Base-by-base conservation (phyloP, 1,284 basidiomycete species). In the Pascua guehoae region DNA sequence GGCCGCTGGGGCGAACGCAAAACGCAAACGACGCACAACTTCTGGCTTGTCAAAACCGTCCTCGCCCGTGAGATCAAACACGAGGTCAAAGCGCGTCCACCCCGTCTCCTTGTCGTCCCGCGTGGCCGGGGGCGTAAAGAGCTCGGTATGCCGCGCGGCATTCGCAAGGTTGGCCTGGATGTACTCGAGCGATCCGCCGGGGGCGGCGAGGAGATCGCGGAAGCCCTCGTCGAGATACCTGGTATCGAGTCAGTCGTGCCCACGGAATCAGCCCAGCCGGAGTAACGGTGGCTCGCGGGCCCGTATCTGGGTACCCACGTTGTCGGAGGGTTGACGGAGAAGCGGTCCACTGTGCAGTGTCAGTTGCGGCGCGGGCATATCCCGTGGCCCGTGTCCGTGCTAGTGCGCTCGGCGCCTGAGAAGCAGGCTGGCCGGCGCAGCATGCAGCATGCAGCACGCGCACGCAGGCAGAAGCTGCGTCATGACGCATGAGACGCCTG, bases 201-300 rank as follows among this genome's bases (percentile, higher is more conserved):
- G 53, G 4, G 53, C 54, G 38, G 63, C 75, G 9, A 93, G 80
- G 24, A 89, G 78, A 49, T 85, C 79, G 43, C 85, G 83, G 69
- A 93, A 92, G 58, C 86, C 83, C 36, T 83, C 79, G 39, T 91
- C 90, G 62, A 92, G 81, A 75, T 92, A 92, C 40, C 89, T 91
- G 66, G 42, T 3, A 47, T 54, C 42, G 56, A n/a, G n/a, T n/a
- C n/a, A n/a, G n/a, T n/a, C n/a, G n/a, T n/a, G n/a, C n/a, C n/a
- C n/a, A n/a, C n/a, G n/a, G n/a, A n/a, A n/a, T n/a, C n/a, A n/a
- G n/a, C n/a, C n/a, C n/a, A n/a, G n/a, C n/a, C n/a, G n/a, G n/a
- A n/a, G n/a, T n/a, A n/a, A n/a, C n/a, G n/a, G n/a, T n/a, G n/a
- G n/a, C n/a, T n/a, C n/a, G n/a, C n/a, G n/a, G n/a, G n/a, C n/a